Evolutionary conservation across 495 filamentous ascomycete species (phyloP), one percentile per base, ranked within the genome.

Genomic region (Chaetomium tenue): DNA sequence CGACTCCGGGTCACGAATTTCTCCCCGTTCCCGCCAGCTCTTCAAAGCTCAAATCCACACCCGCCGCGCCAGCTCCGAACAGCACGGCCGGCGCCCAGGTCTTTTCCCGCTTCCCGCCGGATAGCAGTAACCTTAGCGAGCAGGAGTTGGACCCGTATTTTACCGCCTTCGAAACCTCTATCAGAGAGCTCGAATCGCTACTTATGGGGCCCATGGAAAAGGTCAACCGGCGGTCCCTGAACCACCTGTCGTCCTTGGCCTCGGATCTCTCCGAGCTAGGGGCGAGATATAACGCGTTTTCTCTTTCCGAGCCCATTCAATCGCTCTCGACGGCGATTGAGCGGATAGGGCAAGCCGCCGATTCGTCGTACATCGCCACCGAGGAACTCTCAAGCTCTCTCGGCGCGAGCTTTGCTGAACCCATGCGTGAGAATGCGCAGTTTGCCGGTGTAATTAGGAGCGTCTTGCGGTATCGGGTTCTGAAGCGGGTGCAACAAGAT

Each of bases 131-230:
- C 39, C 78, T 97, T 42, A 88, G 87, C 63, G 94, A 98, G 72
- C 87, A 91, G 62, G 92, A 98, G 37, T 80, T 98, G 25, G 94
- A 98, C 72, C 91, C 93, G 2, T 98, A 98, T 74, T 98, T 98
- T 73, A 86, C 90, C 69, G 89, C 88, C 55, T 98, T 93, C 67
- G 94, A 98, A 74, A 79, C 87, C 0, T 89, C 90, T 11, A 94
- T 92, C 9, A 88, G 91, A 66, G 93, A 97, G 63, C 82, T 97
- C 12, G 94, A 98, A 72, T 74, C 86, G 15, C 82, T 97, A 0
- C 79, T 98, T 5, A 92, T 89, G 70, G 94, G 95, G 0, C 91
- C 90, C 28, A 94, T 98, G 71, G 94, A 98, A 70, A 96, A 93
- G 71, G 92, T 97, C 47, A 98, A 97, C 70, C 87, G 92, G 23